Conservation (phyloP, 2,329 filamentous ascomycete genomes). For the Graphium sp. region DNA sequence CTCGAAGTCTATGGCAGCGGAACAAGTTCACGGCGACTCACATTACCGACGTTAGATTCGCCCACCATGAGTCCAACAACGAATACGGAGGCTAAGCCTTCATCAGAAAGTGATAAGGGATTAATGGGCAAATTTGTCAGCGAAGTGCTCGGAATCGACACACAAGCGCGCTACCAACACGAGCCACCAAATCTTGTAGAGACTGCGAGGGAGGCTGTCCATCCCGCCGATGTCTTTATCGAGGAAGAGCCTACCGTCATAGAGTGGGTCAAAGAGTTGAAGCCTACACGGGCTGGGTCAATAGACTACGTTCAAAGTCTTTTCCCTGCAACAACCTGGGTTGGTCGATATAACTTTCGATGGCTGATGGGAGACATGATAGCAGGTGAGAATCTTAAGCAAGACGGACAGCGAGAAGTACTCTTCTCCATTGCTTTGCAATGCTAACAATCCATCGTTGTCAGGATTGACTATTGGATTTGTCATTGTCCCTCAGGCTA, state of each 20-base stretch:
- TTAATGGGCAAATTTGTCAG: constrained; percentile 3
- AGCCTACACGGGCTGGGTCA: constrained; percentile 29
- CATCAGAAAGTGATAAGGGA: too few species aligned
- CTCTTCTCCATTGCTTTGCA: not conserved
- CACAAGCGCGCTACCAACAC: constrained; percentile 13
- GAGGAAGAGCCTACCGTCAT: constrained; percentile 50
- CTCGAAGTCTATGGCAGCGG: too few species aligned
- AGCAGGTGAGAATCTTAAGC: constrained; percentile 44
- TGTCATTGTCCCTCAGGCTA: constrained; percentile 63
- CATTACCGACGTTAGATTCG: too few species aligned
- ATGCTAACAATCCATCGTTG: constrained; percentile 8
- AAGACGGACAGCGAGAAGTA: too few species aligned
- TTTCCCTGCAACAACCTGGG: constrained; percentile 56
- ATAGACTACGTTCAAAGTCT: constrained; percentile 28
- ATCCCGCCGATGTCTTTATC: constrained; percentile 19
- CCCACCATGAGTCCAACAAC: too few species aligned
- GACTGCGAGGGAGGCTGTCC: constrained; percentile 10
- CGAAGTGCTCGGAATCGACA: constrained; percentile 16
- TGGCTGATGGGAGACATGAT: constrained; percentile 61
- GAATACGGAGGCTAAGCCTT: too few species aligned
- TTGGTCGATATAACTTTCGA: constrained; percentile 50
- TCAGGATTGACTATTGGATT: constrained; percentile 34
- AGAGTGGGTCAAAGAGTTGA: constrained; percentile 42
- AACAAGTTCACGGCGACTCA: too few species aligned
- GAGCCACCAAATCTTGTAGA: constrained; percentile 14